Evolutionary conservation across 352 stramenopile genomes (phyloP).

Genomic region (Pythium chondricola): DNA sequence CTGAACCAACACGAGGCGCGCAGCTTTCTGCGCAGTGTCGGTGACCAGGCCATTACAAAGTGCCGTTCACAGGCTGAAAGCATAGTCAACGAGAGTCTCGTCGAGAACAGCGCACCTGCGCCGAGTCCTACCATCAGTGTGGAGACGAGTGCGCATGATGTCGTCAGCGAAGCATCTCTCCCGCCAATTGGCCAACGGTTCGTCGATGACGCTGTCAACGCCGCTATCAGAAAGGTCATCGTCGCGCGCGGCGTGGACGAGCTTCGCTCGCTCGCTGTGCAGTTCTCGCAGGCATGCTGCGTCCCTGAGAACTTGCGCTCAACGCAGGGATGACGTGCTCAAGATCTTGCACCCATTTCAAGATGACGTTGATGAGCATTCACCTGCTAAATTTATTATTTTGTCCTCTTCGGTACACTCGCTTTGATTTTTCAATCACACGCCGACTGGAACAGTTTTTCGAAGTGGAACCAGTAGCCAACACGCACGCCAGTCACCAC

Average conservation of each 20-base stretch:
- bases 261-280: conserved; percentile 24
- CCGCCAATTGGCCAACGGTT: neutral
- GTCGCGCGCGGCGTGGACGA: conserved; percentile 8
- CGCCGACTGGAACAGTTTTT: no score
- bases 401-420: conserved; percentile 12
- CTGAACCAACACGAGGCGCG: conserved; percentile 17
- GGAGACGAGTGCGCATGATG: no score
- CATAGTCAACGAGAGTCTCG: no score
- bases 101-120: no score
- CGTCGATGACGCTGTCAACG: conserved; percentile 11
- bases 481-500: no score
- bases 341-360: conserved; percentile 4
- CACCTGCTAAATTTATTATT: conserved; percentile 11
- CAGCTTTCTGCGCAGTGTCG: no score
- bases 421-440: conserved; percentile 12
- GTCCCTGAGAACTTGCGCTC: neutral
- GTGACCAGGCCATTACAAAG: no score
- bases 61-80: no score
- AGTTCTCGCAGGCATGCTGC: conserved; percentile 27
- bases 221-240: conserved; percentile 18
- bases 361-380: conserved; percentile 11
- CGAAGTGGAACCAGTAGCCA: no score
- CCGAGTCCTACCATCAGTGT: no score
- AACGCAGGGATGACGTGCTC: conserved; percentile 5
- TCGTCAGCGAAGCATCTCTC: no score